A percentile compares a stretch with the other conserved stretches of the same genome.
These are phyloP conservation scores for Colletotrichum navitas DNA, from an alignment of 2,329 filamentous ascomycete genomes.

Conservation along the genomic window DNA sequence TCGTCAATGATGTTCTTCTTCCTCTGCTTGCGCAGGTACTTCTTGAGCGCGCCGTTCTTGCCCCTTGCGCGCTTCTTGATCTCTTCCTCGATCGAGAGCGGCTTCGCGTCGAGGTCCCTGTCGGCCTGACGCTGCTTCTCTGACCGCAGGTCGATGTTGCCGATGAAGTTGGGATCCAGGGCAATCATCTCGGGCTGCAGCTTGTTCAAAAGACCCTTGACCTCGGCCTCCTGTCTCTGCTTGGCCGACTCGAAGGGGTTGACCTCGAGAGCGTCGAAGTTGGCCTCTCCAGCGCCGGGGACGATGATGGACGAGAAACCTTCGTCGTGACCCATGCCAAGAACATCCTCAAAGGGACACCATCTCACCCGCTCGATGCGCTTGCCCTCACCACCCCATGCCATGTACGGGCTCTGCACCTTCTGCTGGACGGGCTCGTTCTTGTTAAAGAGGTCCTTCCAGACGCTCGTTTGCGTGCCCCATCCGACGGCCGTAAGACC, in stretches of 20 bases:
- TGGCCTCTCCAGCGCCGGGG: constrained; percentile 95
- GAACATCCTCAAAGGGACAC: constrained; percentile 95
- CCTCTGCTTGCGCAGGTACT: constrained; percentile 91
- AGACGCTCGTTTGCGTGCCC: constrained; percentile 90
- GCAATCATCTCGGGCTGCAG: constrained; percentile 97
- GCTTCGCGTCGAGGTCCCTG: constrained; percentile 81
- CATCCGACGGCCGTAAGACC: constrained; percentile 90
- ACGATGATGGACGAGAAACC: constrained; percentile 93
- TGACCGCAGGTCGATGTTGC: constrained; percentile 85
- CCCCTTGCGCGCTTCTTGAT: constrained; percentile 84
- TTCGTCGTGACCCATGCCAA: constrained; percentile 85
- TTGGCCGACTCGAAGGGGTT: constrained; percentile 96
- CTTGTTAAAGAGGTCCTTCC: constrained; percentile 90
- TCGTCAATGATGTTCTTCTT: constrained; percentile 97
- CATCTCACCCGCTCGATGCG: constrained; percentile 85
- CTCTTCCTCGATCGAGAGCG: constrained; percentile 68
- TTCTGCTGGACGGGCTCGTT: constrained; percentile 78
- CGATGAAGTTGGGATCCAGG: constrained; percentile 91
- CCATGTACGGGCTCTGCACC: constrained; percentile 90
- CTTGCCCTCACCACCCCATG: constrained; percentile 89
- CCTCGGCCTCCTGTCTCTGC: constrained; percentile 92
- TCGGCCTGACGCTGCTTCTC: constrained; percentile 83
- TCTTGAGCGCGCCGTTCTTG: constrained; percentile 88
- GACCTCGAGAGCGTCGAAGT: constrained; percentile 92
- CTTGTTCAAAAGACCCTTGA: constrained; percentile 92